Evolutionary conservation across 2,329 filamentous ascomycete genomes (phyloP).

Genomic region (Pseudogymnoascus sp.): DNA sequence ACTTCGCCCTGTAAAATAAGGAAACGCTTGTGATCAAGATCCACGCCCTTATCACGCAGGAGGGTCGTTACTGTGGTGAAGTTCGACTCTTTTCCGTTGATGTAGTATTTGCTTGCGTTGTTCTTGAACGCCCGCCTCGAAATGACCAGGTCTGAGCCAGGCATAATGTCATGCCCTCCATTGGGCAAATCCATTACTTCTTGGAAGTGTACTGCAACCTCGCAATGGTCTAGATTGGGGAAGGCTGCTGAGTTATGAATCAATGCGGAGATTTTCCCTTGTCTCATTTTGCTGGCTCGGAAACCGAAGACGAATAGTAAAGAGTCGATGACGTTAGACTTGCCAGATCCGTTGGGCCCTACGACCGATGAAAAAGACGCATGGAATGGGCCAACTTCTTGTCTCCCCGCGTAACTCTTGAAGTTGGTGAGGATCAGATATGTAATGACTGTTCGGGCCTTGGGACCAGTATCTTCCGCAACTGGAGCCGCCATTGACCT

Average conservation of each 20-base stretch:
- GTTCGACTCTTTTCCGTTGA: conserved; percentile 80
- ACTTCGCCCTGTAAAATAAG: conserved; percentile 95
- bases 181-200: conserved; percentile 83
- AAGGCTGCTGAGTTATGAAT: conserved; percentile 93
- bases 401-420: conserved; percentile 94
- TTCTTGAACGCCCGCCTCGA: conserved; percentile 94
- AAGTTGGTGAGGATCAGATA: conserved; percentile 92
- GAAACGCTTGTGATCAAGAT: conserved; percentile 97
- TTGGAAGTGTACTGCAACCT: conserved; percentile 93
- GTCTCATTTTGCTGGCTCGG: conserved; percentile 96
- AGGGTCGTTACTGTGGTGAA: conserved; percentile 87
- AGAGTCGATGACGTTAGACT: conserved; percentile 98
- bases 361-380: conserved; percentile 96
- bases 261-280: conserved; percentile 93
- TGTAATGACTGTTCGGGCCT: conserved; percentile 83
- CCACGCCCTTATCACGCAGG: conserved; percentile 78
- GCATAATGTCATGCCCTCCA: conserved; percentile 67
- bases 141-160: conserved; percentile 76
- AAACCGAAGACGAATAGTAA: conserved; percentile 98
- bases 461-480: conserved; percentile 69
- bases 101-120: conserved; percentile 97
- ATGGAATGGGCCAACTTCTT: conserved; percentile 95
- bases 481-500: conserved; percentile 58
- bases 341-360: conserved; percentile 94
- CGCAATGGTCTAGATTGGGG: conserved; percentile 80